Conservation (phyloP, 1,139 yeast species). For the Diutina neorugosa region DNA sequence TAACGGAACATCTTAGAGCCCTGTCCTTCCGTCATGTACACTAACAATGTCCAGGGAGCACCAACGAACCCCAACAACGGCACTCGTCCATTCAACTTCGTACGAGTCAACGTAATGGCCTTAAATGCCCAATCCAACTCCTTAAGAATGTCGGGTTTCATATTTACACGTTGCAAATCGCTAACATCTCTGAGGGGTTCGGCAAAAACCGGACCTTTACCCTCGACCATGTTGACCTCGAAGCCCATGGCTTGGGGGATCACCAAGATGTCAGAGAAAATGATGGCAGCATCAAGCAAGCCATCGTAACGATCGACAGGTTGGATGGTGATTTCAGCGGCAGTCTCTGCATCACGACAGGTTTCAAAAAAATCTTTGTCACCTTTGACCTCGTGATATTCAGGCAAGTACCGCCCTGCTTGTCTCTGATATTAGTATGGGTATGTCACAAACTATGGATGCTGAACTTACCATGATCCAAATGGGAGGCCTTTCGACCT, state of each 20-base stretch:
- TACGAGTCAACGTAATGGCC: slow-evolving; percentile 80
- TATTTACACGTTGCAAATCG: slow-evolving; percentile 49
- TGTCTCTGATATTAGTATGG: slow-evolving; percentile 36
- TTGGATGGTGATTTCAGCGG: slow-evolving; percentile 88
- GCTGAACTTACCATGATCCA: slow-evolving; percentile 74
- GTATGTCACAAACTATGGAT: neutral
- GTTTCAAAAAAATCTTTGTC: slow-evolving; percentile 85
- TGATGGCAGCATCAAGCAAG: slow-evolving; percentile 89
- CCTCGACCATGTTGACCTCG: slow-evolving; percentile 87
- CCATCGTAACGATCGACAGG: slow-evolving; percentile 88
- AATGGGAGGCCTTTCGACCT: slow-evolving; percentile 92
- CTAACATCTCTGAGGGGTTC: slow-evolving; percentile 69
- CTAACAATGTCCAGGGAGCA: slow-evolving; percentile 95
- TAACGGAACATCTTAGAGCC: slow-evolving; percentile 85
- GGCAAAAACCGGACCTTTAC: slow-evolving; percentile 89
- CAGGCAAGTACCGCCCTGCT: slow-evolving; percentile 84
- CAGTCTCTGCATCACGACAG: slow-evolving; percentile 87
- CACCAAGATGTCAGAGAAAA: slow-evolving; percentile 88
- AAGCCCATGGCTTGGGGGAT: slow-evolving; percentile 98
- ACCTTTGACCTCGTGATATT: slow-evolving; percentile 83
- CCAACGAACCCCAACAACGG: slow-evolving; percentile 94
- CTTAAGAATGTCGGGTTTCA: slow-evolving; percentile 56
- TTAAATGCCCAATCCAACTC: slow-evolving; percentile 91
- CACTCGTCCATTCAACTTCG: slow-evolving; percentile 75
- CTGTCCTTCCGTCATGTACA: slow-evolving; percentile 97